Conservation (phyloP, 768 basidiomycete genomes). For the Kwoniella heveanensis region DNA sequence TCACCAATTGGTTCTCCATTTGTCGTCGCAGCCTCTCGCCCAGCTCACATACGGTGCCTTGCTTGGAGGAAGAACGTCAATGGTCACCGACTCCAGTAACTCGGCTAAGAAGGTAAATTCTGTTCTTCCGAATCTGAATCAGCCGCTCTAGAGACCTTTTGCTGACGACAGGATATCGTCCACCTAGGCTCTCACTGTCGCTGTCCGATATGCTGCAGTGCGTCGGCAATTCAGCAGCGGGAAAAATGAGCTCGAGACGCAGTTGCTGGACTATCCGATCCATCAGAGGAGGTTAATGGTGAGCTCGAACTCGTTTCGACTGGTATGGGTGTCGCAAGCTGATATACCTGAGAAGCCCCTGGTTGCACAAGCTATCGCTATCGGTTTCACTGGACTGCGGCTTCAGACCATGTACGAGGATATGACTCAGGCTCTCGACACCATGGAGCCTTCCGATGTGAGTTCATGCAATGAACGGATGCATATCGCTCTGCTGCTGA, state of each 20-base stretch:
- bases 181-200: slow-evolving; percentile 57
- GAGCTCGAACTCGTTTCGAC: slow-evolving; percentile 4
- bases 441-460: slow-evolving; percentile 54
- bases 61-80: slow-evolving; percentile 56
- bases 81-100: slow-evolving; percentile 57
- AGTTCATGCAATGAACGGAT: too few species aligned
- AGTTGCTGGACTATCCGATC: slow-evolving; percentile 59
- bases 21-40: slow-evolving; percentile 57
- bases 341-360: slow-evolving; percentile 44
- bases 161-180: not conserved
- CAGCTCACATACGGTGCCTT: slow-evolving; percentile 60
- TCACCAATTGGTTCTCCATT: too few species aligned
- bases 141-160: not conserved
- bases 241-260: slow-evolving; percentile 57
- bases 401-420: slow-evolving; percentile 55
- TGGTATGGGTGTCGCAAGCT: slow-evolving; percentile 4
- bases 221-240: slow-evolving; percentile 58
- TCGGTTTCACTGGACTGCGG: slow-evolving; percentile 54
- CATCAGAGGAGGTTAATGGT: slow-evolving; percentile 57
- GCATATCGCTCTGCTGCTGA: not conserved
- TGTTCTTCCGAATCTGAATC: not conserved
- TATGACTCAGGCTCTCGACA: slow-evolving; percentile 54
- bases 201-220: slow-evolving; percentile 59
- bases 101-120: slow-evolving; percentile 57
- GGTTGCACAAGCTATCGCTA: slow-evolving; percentile 56